Evolutionary conservation across 2,329 filamentous ascomycete species (phyloP), one percentile per base, ranked within the genome.

Genomic region (Aspergillus oerlinghausenensis): DNA sequence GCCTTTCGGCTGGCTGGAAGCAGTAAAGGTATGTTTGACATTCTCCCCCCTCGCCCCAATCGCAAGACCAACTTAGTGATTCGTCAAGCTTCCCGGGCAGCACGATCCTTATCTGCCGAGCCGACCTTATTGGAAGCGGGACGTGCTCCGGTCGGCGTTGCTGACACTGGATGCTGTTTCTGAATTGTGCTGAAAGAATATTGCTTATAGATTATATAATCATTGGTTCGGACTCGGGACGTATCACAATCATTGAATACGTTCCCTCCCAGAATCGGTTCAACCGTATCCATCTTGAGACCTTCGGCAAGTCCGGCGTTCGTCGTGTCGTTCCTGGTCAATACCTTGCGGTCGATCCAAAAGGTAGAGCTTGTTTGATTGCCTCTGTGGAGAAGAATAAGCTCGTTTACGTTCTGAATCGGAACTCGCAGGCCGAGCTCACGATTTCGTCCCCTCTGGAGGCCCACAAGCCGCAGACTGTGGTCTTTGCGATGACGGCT

Each of bases 301-400:
- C 95, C 0, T 99, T 96, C 73, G 94, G 94, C 65, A 99, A 99
- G 76, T 97, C 94, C 7, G 95, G 94, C 40, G 85, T 97, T 53
- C 87, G 95, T 56, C 87, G 94, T 67, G 93, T 97, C 40, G 85
- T 99, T 48, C 94, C 95, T 2, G 94, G 95, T 59, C 92, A 99
- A 74, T 99, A 97, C 70, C 84, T 99, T 28, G 94, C 93, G 6
- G 90, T 91, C 52, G 94, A 99, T 69, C 94, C 94, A 28, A 96
- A 96, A 75, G 94, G 94, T 55, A 86, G 94, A 78, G 95, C 95
- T 55, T 96, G 93, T 70, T 82, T 99, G 71, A 90, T 97, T 60
- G 92, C 94, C 9, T 93, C 92, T 4, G 83, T 93, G 55, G 95
- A 99, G 78, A 99, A 99, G 83, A 99, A 97, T 79, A 99, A 99